Evolutionary conservation across 768 basidiomycete genomes (phyloP).

Genomic region (Russula olivacea): DNA sequence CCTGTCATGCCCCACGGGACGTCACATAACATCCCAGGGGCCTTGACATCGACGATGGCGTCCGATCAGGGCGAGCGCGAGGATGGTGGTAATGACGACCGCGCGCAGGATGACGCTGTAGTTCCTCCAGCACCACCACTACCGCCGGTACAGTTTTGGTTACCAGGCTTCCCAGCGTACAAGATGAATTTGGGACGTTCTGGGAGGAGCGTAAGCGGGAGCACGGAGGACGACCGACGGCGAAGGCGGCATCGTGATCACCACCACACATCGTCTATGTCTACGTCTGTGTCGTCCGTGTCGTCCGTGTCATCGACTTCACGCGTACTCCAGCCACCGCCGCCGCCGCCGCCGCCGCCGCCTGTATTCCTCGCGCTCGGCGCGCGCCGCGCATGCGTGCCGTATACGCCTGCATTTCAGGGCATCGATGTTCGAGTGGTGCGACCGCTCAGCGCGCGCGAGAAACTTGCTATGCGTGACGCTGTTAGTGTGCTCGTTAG

Average conservation of each 20-base stretch:
- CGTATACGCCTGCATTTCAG: conserved; percentile 25
- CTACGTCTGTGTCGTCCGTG: background rate
- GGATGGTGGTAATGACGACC: background rate
- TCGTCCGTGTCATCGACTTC: background rate
- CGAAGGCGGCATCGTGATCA: background rate
- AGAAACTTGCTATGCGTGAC: conserved; percentile 24
- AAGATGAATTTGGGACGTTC: background rate
- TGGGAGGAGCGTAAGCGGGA: background rate
- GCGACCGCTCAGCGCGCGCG: conserved; percentile 22
- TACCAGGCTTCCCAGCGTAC: conserved; percentile 23
- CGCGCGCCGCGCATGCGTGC: conserved; percentile 24
- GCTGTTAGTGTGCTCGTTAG: conserved; percentile 20
- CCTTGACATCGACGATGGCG: conserved; percentile 1
- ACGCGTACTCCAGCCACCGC: background rate
- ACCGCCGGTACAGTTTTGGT: conserved; percentile 25
- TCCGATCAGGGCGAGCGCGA: conserved; percentile 6
- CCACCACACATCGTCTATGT: background rate
- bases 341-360: conserved; percentile 18
- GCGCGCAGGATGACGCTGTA: background rate
- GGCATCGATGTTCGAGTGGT: conserved; percentile 25
- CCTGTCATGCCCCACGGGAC: conserved; percentile 8
- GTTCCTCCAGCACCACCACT: conserved; percentile 21
- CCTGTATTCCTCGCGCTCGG: conserved; percentile 25
- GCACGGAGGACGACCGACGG: background rate
- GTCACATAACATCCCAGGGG: background rate